Base-by-base conservation (phyloP, 768 basidiomycete genomes). In the Tulasnella sp. region DNA sequence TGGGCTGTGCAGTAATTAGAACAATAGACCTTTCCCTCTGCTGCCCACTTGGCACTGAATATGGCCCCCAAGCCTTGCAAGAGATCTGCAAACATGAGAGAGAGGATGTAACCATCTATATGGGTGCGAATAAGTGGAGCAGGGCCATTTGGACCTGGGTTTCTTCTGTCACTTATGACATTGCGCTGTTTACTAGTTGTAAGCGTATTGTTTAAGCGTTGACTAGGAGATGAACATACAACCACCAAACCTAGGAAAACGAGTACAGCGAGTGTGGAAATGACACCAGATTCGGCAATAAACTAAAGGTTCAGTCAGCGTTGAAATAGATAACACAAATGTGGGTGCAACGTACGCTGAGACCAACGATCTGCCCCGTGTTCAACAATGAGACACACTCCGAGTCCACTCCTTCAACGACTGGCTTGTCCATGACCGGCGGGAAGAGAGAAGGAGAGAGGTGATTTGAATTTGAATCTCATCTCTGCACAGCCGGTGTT, bases 81-180 rank as follows among this genome's bases (percentile, higher is more conserved):
- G 3, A 53, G 51, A 29, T 53, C 51, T n/a, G 51, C 51, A 28
- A 53, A 45, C 31, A 53, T 12, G 29, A 53, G 51, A 6, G 51
- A 53, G 25, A 53, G 41, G 42, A 53, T 53, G 29, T 53, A 53
- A 4, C 29, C 51, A 29, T 53, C 51, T 15, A 53, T 44, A 44
- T 53, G 51, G n/a, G 51, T 45, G 5, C 43, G 42, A 16, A 53
- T 53, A 39, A 51, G 48, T 9, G 48, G 48, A 42, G 39, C 16
- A 16, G 19, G 6, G 5, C 48, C 48, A 31, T 43, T 27, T 2
- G 48, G 48, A 8, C 48, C 48, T 3, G 51, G 51, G 10, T 44
- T 22, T n/a, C 31, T 20, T 8, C 42, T n/a, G 28, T 48, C 35
- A n/a, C 45, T 22, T 29, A 53, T 34, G 16, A 53, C 29, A 35